Percentiles rank a stretch among this genome's conserved stretches.
These are phyloP conservation scores for Crithidia acanthocephali DNA, from an alignment of 208 protist species.

Conservation along the genomic window DNA sequence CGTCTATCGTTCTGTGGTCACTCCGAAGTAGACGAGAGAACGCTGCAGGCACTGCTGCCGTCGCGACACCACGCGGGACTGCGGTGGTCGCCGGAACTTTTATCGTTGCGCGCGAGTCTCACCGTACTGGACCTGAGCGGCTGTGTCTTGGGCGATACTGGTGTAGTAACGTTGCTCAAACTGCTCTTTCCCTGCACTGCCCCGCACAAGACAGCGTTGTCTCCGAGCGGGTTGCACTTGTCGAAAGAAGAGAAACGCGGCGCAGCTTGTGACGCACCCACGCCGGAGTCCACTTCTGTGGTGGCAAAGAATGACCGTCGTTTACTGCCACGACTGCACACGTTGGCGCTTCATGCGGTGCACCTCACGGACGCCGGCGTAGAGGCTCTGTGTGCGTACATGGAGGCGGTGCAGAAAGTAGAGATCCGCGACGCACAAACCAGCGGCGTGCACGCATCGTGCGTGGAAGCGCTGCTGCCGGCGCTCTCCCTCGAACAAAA, in stretches of 20 bases:
- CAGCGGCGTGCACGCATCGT: no score
- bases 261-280: not conserved
- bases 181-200: constrained; percentile 5
- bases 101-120: not conserved
- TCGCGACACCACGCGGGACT: not conserved
- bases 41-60: not conserved
- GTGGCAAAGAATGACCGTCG: not conserved
- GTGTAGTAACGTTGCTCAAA: constrained; percentile 16
- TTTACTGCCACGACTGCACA: not conserved
- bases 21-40: not conserved
- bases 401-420: not conserved
- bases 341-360: constrained; percentile 17
- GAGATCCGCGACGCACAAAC: not conserved
- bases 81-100: not conserved
- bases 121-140: constrained; percentile 17
- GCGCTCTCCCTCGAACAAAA: constrained; percentile 23
- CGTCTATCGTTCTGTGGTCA: constrained; percentile 1
- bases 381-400: not conserved
- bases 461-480: not conserved
- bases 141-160: constrained; percentile 20
- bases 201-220: not conserved
- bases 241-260: not conserved
- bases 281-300: not conserved
- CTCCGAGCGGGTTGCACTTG: not conserved
- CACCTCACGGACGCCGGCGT: constrained; percentile 16